Conservation (phyloP, 2,329 filamentous ascomycete genomes). For the Rutstroemia sp. region DNA sequence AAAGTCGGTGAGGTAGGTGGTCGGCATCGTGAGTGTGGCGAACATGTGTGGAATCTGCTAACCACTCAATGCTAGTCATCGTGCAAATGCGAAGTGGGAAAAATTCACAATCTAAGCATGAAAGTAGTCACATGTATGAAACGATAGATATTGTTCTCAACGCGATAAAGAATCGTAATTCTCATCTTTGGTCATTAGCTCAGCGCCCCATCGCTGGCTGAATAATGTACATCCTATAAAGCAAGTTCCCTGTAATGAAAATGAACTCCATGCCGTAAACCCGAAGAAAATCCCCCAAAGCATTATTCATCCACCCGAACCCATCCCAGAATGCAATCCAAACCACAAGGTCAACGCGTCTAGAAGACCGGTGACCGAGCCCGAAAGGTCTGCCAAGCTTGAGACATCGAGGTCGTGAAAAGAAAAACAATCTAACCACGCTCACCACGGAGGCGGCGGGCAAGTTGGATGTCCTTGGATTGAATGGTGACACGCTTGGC, state of each 20-base stretch:
- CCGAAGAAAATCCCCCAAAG: conserved; percentile 20
- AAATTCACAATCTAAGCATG: background rate
- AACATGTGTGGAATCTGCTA: too few relatives aligned
- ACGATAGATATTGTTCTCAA: background rate
- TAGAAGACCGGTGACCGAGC: conserved; percentile 6
- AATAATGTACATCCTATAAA: conserved; percentile 26
- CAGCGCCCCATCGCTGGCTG: conserved; percentile 27
- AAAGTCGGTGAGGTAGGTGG: too few relatives aligned
- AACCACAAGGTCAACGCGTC: conserved; percentile 4
- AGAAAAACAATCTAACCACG: conserved; percentile 56
- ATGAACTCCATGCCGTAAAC: conserved; percentile 24
- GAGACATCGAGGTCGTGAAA: conserved; percentile 10
- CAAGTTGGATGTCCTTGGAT: conserved; percentile 77
- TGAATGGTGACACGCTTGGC: conserved; percentile 99
- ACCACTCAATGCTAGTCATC: too few relatives aligned
- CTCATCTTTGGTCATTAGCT: conserved; percentile 16
- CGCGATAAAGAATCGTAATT: conserved; percentile 14
- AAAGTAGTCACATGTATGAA: background rate
- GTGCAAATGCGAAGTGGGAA: background rate
- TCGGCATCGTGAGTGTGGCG: too few relatives aligned
- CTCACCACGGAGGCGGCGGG: conserved; percentile 90
- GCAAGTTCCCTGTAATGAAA: conserved; percentile 11
- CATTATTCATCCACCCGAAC: conserved; percentile 22
- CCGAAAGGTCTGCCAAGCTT: conserved; percentile 13
- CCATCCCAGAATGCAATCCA: conserved; percentile 4